A percentile compares a stretch with the other conserved stretches of the same genome.
Conservation (phyloP, 768 basidiomycete species). For the Mrakia blollopis region DNA sequence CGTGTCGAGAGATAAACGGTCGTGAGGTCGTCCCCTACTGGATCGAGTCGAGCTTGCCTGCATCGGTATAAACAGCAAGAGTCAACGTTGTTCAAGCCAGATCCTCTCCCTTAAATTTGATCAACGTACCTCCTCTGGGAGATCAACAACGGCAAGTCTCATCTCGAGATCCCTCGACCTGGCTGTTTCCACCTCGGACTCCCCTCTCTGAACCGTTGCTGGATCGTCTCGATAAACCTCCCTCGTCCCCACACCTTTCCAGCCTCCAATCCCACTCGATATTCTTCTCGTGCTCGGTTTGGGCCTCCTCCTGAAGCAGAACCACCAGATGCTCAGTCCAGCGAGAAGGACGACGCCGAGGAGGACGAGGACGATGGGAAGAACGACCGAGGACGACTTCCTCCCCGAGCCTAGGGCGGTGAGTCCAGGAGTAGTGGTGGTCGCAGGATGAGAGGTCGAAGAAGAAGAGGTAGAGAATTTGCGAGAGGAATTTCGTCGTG, state of each 20-base stretch:
- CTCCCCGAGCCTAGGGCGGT: background rate
- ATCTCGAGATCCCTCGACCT: background rate
- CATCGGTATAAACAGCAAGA: background rate
- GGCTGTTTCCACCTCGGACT: background rate
- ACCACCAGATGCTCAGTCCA: background rate
- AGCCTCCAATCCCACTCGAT: background rate
- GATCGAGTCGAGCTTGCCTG: background rate
- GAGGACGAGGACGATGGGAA: background rate
- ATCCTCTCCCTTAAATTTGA: too few relatives aligned
- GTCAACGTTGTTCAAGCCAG: background rate
- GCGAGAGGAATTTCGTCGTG: background rate
- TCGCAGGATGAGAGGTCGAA: background rate
- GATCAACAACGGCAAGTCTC: background rate
- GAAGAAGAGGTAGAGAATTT: background rate
- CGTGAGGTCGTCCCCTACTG: background rate
- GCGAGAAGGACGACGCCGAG: background rate
- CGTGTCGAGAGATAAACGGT: background rate
- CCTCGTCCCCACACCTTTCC: background rate
- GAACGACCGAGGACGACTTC: background rate
- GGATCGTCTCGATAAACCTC: background rate
- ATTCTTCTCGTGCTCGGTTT: background rate
- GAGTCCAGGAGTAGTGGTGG: background rate
- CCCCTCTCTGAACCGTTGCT: background rate
- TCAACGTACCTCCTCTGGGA: background rate
- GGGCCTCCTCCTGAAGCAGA: background rate